Conservation (phyloP, 2,329 filamentous ascomycete genomes). For the Beauveria varroae region DNA sequence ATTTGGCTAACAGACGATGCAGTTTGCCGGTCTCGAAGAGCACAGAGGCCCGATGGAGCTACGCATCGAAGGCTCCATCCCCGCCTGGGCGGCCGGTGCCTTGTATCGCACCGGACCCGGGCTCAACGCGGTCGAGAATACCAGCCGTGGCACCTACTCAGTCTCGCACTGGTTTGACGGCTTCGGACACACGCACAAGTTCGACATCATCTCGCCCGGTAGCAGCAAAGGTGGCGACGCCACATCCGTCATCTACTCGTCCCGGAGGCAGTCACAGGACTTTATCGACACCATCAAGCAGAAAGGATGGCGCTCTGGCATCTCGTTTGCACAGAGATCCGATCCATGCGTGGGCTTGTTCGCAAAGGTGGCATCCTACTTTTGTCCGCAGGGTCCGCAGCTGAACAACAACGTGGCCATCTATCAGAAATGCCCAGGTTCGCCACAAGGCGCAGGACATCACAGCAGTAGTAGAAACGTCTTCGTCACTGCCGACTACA, state of each 20-base stretch:
- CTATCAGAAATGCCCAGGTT: constrained; percentile 17
- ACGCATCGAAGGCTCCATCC: constrained; percentile 54
- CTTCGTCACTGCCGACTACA: constrained; percentile 36
- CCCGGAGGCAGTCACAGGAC: constrained; percentile 42
- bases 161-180: constrained; percentile 70
- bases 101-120: constrained; percentile 67
- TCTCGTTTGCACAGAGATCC: constrained; percentile 56
- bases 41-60: constrained; percentile 54
- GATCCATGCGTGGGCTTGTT: constrained; percentile 64
- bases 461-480: too few species aligned
- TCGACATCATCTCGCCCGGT: constrained; percentile 44
- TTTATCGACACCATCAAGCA: constrained; percentile 44
- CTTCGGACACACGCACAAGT: constrained; percentile 56
- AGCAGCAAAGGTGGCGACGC: neutral
- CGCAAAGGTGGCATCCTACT: constrained; percentile 55
- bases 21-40: constrained; percentile 58
- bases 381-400: constrained; percentile 20
- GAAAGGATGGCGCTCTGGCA: constrained; percentile 41
- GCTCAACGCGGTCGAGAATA: constrained; percentile 46
- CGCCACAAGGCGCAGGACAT: too few species aligned
- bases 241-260: constrained; percentile 43
- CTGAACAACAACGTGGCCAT: constrained; percentile 38
- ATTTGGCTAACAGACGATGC: neutral
- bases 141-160: constrained; percentile 43
- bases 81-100: constrained; percentile 55